Base-by-base conservation (phyloP, 768 basidiomycete species). In the Lyophyllum semitale region DNA sequence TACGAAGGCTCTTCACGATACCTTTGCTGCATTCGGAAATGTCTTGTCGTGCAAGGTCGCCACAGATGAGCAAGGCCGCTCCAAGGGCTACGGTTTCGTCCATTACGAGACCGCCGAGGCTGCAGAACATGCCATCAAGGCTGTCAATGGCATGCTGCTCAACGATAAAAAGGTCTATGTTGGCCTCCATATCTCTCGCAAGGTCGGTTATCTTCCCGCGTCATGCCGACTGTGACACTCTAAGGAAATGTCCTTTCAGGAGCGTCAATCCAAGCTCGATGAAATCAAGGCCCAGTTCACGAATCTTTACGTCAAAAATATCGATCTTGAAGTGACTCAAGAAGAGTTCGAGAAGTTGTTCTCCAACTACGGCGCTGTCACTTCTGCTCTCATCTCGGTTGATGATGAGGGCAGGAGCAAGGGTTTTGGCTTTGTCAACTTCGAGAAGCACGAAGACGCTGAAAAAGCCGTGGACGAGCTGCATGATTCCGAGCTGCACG, bases 111-210 rank as follows among this genome's bases (percentile, higher is more conserved):
- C 95, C 53, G 91, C 90, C 47, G 97, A 98, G 74, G 91, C 96
- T 18, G 95, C 95, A 55, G 92, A 95, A 13, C 86, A 83, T 48
- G 97, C 97, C 62, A 98, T 99, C 83, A 95, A 97, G 75, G 90
- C 93, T 52, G 97, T 98, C 70, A 97, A 99, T 71, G 95, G 96
- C 61, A 99, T 99, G 97, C 74, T 99, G 62, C 80, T 99, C 70
- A 98, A 98, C 75, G 97, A 99, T 81, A 98, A 97, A 78, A 98
- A 98, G 80, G 97, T 99, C 62, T 99, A 88, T 65, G 97, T 99
- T 62, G 97, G 97, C 52, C 84, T 94, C 68, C 96, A 99, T 76
- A 91, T 98, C 70, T 93, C 94, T 58, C 92, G 93, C 82, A 97
- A 96, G 88, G 90, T 88, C 23, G 17, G 78, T 71, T 7, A 12